Percentiles rank a stretch among this genome's conserved stretches.
Evolutionary conservation across 768 basidiomycete species (phyloP).

Genomic region (Suillus fuscotomentosus): DNA sequence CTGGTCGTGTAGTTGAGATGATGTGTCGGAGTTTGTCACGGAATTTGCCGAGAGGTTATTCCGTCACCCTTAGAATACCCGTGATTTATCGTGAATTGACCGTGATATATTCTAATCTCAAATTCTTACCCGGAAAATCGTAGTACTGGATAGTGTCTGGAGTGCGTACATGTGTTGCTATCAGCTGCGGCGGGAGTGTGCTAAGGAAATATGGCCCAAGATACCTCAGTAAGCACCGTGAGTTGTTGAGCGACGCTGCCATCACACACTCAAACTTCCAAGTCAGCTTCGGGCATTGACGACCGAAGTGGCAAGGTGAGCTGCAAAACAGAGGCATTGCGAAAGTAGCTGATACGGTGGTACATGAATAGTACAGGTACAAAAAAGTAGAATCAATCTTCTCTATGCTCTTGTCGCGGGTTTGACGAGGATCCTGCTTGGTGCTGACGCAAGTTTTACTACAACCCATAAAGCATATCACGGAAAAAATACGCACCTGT

Average conservation of each 20-base stretch:
- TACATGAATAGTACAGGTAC: neutral
- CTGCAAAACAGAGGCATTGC: neutral
- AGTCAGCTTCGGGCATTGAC: neutral
- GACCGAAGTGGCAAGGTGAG: neutral
- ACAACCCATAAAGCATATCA: neutral
- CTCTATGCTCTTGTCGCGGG: constrained; percentile 21
- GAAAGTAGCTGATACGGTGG: neutral
- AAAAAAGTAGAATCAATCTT: constrained; percentile 12
- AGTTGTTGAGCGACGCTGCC: neutral
- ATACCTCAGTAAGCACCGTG: neutral
- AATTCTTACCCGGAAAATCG: neutral
- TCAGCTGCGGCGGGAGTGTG: neutral
- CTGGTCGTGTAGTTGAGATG: neutral
- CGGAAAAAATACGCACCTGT: constrained; percentile 48
- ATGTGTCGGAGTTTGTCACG: constrained; percentile 1
- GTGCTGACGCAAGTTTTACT: constrained; percentile 14
- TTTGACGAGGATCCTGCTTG: constrained; percentile 28
- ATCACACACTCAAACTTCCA: neutral
- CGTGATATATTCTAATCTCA: neutral
- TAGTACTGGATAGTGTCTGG: neutral
- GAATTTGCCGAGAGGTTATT: neutral
- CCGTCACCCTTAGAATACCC: too few species aligned
- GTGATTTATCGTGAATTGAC: too few species aligned
- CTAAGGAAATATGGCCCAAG: neutral
- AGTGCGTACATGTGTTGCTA: neutral